A percentile compares a stretch with the other conserved stretches of the same genome.
Evolutionary conservation across 768 basidiomycete species (phyloP).

Genomic region (Hygrocybe coccinea): DNA sequence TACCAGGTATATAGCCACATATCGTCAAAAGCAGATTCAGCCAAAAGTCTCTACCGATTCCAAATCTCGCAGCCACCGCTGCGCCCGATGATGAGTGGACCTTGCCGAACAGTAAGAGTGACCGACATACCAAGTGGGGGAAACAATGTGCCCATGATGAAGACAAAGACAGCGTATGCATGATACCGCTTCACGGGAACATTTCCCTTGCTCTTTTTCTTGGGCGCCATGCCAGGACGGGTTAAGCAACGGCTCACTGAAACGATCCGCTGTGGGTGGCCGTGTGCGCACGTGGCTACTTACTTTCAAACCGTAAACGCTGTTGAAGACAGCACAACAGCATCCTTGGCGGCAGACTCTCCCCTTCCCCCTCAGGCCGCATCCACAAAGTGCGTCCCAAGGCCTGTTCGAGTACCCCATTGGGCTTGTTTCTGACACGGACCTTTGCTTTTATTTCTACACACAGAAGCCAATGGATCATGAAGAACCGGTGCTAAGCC

Average conservation of each 20-base stretch:
- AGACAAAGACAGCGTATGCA: constrained; percentile 75
- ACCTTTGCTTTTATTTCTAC: neutral
- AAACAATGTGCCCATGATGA: constrained; percentile 84
- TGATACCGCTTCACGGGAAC: constrained; percentile 69
- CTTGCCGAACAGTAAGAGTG: neutral
- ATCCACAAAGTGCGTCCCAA: too few species aligned
- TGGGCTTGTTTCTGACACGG: neutral
- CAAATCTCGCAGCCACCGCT: constrained; percentile 94
- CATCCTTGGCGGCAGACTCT: too few species aligned
- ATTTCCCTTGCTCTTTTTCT: neutral
- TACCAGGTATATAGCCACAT: constrained; percentile 86
- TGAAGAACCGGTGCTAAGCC: constrained; percentile 64
- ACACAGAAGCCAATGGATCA: constrained; percentile 38
- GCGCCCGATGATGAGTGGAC: constrained; percentile 12
- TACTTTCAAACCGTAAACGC: too few species aligned
- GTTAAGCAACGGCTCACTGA: neutral
- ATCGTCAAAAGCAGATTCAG: constrained; percentile 85
- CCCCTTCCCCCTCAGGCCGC: too few species aligned
- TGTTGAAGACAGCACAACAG: too few species aligned
- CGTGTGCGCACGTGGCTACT: too few species aligned
- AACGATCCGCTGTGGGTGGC: constrained; percentile 8
- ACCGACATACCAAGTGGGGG: constrained; percentile 74
- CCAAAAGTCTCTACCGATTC: constrained; percentile 88
- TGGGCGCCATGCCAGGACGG: neutral
- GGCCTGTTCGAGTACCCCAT: too few species aligned